A percentile compares a stretch with the other conserved stretches of the same genome.
Evolutionary conservation across 257 asterid species (phyloP).

Genomic region (Nicotiana tabacum): DNA sequence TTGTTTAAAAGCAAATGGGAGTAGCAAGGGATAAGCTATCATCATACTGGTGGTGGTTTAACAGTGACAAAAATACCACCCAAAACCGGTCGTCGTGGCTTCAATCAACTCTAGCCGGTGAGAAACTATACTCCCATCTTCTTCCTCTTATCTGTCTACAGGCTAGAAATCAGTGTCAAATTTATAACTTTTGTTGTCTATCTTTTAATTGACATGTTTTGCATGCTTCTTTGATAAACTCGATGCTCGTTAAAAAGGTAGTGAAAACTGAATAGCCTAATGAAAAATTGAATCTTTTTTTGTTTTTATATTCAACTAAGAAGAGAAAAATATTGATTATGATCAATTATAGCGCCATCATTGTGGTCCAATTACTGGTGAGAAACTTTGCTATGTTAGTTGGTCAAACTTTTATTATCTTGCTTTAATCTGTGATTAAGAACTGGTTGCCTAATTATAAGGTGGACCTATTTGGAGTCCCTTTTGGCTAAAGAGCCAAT

Average conservation of each 20-base stretch:
- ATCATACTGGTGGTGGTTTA: conserved; percentile 79
- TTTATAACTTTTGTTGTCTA: neutral
- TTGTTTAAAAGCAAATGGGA: conserved; percentile 25
- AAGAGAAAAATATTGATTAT: neutral
- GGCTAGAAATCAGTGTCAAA: neutral
- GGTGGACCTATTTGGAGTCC: neutral
- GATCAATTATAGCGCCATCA: neutral
- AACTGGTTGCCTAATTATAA: neutral
- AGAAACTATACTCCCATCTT: neutral
- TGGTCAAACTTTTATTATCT: neutral
- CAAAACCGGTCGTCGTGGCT: conserved; percentile 72
- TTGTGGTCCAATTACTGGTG: neutral
- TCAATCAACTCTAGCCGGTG: conserved; percentile 73
- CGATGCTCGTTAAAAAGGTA: neutral
- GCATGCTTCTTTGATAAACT: neutral
- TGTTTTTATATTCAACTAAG: neutral
- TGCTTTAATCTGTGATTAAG: neutral
- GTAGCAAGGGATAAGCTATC: conserved; percentile 35
- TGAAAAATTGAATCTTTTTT: neutral
- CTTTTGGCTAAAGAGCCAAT: neutral
- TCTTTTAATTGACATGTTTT: neutral
- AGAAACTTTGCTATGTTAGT: too few relatives aligned
- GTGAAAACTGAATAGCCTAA: neutral
- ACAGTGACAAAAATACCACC: conserved; percentile 38
- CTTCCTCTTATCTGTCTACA: too few relatives aligned